These are phyloP conservation scores for Kodamaea hsintzibuensis DNA, from an alignment of 805 yeast species.

Conservation along the genomic window DNA sequence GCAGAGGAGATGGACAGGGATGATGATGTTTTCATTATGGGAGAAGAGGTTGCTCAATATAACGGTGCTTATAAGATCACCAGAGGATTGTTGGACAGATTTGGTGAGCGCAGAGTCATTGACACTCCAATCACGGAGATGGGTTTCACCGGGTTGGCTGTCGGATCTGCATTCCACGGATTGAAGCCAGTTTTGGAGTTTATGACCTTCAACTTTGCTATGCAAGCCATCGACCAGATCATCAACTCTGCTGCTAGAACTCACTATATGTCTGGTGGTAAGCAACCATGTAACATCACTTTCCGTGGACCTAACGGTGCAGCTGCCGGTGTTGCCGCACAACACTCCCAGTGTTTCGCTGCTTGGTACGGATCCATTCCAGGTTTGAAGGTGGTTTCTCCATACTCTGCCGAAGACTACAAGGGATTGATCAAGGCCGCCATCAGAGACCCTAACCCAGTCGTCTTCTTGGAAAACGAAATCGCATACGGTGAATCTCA, in stretches of 20 bases:
- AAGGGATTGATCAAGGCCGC: conserved; percentile 96
- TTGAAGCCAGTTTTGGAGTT: conserved; percentile 96
- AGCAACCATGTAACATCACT: conserved; percentile 93
- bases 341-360: conserved; percentile 96
- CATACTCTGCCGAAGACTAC: conserved; percentile 93
- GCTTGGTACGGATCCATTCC: conserved; percentile 99
- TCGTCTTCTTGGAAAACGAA: conserved; percentile 94
- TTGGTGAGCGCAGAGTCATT: conserved; percentile 89
- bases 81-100: conserved; percentile 91
- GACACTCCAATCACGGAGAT: conserved; percentile 99
- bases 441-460: conserved; percentile 98
- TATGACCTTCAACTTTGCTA: conserved; percentile 99
- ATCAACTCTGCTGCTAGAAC: conserved; percentile 99
- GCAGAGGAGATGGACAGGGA: conserved; percentile 98
- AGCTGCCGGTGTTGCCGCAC: conserved; percentile 99
- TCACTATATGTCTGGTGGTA: conserved; percentile 99
- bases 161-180: conserved; percentile 95
- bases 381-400: conserved; percentile 95
- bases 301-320: conserved; percentile 99
- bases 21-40: conserved; percentile 90
- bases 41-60: conserved; percentile 99
- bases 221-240: conserved; percentile 99
- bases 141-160: conserved; percentile 96
- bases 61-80: conserved; percentile 99
- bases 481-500: conserved; percentile 89